These are phyloP conservation scores for Aureococcus anophagefferens DNA, from an alignment of 108 stramenopile species.

Conservation along the genomic window DNA sequence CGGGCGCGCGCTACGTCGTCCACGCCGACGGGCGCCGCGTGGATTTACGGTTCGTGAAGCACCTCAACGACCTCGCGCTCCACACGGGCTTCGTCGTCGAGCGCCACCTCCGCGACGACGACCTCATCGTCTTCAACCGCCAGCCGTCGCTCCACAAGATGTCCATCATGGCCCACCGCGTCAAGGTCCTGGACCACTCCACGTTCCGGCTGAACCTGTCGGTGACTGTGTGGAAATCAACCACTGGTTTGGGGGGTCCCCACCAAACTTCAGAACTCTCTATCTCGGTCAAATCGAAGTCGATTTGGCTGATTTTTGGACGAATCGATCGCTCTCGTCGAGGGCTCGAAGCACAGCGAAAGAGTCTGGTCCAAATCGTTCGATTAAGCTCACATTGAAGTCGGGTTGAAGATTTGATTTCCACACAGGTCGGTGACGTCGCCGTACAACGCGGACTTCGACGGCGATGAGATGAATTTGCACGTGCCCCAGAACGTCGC, in stretches of 20 bases:
- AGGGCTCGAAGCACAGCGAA: too few relatives aligned
- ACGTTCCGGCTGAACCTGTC: conserved; percentile 97
- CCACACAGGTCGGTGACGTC: too few relatives aligned
- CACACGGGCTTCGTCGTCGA: conserved; percentile 94
- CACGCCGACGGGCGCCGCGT: conserved; percentile 82
- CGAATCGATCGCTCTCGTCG: too few relatives aligned
- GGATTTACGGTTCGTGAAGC: conserved; percentile 81
- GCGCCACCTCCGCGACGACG: conserved; percentile 89
- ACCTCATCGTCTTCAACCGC: conserved; percentile 96
- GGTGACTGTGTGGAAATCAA: too few relatives aligned
- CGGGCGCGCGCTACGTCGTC: conserved; percentile 94
- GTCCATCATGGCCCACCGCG: conserved; percentile 97
- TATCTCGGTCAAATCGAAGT: too few relatives aligned
- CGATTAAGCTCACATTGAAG: too few relatives aligned
- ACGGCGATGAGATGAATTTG: conserved; percentile 99
- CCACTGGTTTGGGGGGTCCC: too few relatives aligned
- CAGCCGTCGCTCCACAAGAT: conserved; percentile 99
- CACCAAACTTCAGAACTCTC: too few relatives aligned
- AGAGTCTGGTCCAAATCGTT: too few relatives aligned
- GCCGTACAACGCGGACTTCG: conserved; percentile 99
- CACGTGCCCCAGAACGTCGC: conserved; percentile 91
- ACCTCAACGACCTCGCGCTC: conserved; percentile 59
- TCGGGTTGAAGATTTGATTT: too few relatives aligned
- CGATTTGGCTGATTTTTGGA: too few relatives aligned
- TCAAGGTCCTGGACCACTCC: conserved; percentile 95